Percentiles rank a stretch among this genome's conserved stretches.
Conservation (phyloP, 331 rosid species). For the Cucumis variabilis region DNA sequence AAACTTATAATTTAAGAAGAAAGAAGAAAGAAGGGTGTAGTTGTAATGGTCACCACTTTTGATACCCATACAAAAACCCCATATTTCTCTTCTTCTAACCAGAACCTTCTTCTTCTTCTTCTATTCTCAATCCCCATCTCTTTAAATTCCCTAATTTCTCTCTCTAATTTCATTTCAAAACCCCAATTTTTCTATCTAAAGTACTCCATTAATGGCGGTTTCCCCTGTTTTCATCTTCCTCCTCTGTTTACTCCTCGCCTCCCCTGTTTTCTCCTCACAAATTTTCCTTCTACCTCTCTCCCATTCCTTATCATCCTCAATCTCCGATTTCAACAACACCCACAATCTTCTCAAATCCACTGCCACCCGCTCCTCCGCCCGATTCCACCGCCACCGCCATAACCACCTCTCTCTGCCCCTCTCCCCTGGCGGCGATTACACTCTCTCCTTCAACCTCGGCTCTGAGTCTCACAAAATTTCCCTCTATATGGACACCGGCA, state of each 20-base stretch:
- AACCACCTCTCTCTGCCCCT: slow-evolving; percentile 76
- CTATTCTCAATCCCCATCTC: background rate
- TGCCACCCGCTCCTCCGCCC: slow-evolving; percentile 61
- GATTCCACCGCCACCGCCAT: slow-evolving; percentile 57
- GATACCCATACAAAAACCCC: slow-evolving; percentile 13
- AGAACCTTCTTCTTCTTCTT: slow-evolving; percentile 3
- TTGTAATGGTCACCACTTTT: background rate
- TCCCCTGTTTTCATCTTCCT: slow-evolving; percentile 48
- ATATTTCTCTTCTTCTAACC: background rate
- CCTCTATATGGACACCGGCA: slow-evolving; percentile 96
- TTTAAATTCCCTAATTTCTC: slow-evolving; percentile 14
- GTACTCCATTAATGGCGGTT: slow-evolving; percentile 59
- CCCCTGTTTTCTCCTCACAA: slow-evolving; percentile 44
- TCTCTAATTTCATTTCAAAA: background rate
- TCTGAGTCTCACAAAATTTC: slow-evolving; percentile 63
- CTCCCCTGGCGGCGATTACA: slow-evolving; percentile 86
- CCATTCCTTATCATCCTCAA: slow-evolving; percentile 64
- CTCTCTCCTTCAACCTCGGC: slow-evolving; percentile 69
- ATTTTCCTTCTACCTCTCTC: slow-evolving; percentile 61
- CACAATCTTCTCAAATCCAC: slow-evolving; percentile 80
- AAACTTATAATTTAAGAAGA: too few species aligned
- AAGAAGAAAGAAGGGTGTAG: background rate
- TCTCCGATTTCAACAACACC: slow-evolving; percentile 65
- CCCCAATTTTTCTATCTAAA: slow-evolving; percentile 17
- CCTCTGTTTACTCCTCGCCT: slow-evolving; percentile 50